A percentile compares a stretch with the other conserved stretches of the same genome.
Conservation (phyloP, 2,329 filamentous ascomycete genomes). For the Microcera coccophila region DNA sequence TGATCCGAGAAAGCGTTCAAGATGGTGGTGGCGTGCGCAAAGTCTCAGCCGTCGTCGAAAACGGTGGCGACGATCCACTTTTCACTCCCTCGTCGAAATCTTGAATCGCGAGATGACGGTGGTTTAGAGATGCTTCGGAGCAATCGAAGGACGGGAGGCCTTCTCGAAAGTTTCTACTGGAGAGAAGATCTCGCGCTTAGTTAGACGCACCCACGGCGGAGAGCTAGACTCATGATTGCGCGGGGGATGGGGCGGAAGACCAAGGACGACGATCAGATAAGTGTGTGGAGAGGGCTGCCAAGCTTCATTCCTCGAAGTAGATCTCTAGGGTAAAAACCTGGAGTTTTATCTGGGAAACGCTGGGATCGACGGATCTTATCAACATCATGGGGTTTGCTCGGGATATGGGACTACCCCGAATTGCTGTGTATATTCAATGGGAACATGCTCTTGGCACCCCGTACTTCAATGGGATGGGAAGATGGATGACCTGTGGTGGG, state of each 20-base stretch:
- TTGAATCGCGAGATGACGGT: not conserved
- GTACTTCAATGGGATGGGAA: too few species aligned
- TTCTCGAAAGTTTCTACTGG: not conserved
- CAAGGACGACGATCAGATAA: not conserved
- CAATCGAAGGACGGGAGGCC: not conserved
- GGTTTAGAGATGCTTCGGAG: not conserved
- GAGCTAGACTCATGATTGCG: not conserved
- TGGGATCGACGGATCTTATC: not conserved
- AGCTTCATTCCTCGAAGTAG: not conserved
- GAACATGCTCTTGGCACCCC: too few species aligned
- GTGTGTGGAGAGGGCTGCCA: not conserved
- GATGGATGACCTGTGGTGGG: too few species aligned
- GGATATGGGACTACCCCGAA: not conserved
- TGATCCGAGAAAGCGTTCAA: conserved; percentile 9
- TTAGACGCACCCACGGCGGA: not conserved
- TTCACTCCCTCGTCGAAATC: not conserved
- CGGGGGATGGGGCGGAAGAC: not conserved
- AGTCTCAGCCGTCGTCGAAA: too few species aligned
- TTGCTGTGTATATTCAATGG: too few species aligned
- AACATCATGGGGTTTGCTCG: not conserved
- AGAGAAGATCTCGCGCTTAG: not conserved
- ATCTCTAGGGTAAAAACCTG: not conserved
- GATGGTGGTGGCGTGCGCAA: not conserved
- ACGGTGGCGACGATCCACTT: not conserved
- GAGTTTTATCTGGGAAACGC: not conserved